Evolutionary conservation across 192 early-diverging fungal species (phyloP), one percentile per base, ranked within the genome.

Genomic region (Entomortierella parvispora): DNA sequence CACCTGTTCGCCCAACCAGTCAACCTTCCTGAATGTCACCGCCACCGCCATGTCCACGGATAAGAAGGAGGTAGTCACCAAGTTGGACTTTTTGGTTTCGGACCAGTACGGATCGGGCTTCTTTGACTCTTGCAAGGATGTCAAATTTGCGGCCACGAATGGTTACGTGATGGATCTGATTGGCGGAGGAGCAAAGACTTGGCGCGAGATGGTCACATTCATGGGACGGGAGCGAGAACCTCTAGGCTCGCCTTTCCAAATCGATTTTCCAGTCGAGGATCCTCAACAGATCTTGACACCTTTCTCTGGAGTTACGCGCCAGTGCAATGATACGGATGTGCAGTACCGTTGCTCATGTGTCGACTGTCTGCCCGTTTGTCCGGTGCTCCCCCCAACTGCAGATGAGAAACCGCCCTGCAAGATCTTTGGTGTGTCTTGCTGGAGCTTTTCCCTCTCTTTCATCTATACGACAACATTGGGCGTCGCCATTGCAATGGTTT

Each of bases 121-220:
- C 51, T 90, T 71, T 55, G 76, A 87, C 46, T 86, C 85, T 44
- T 90, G 89, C 70, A 89, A 90, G 58, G 87, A 90, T 34, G 86
- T 90, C 65, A 90, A 90, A 61, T 90, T 90, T 69, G 83, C 85
- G 1, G 77, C 87, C 3, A 86, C 83, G 29, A 90, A 90, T 82
- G 84, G 89, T 3, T 90, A 80, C 55, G 87, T 80, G 18, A 90
- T 90, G 87, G 89, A 90, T 40, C 76, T 90, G 25, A 86, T 90
- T 57, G 89, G 87, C 12, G 87, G 87, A 29, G 89, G 89, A 18
- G 89, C 89, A 4, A 76, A 79, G 32, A 84, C 84, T 28, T 87
- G 83, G 72, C 78, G 74, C 12, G 85, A 83, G 3, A 84, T 90
- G 82, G 66, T 89, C 5, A 56, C 57, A 1, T 88, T 79, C 54